A percentile compares a stretch with the other conserved stretches of the same genome.
Evolutionary conservation across 164 flowering plant genomes (phyloP).

Genomic region (Platanus orientalis): DNA sequence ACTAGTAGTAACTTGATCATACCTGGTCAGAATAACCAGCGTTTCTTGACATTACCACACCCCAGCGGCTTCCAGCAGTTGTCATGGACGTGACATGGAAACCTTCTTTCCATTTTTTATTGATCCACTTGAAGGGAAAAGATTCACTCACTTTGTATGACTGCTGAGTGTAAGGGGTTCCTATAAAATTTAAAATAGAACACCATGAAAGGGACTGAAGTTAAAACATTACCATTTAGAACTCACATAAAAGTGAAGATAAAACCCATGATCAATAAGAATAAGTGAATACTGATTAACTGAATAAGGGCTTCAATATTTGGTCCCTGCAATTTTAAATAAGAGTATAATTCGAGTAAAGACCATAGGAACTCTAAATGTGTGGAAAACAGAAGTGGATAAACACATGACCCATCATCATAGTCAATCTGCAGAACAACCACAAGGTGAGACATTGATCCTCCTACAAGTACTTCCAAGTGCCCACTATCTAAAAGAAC

Average conservation of each 20-base stretch:
- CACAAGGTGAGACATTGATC: too few relatives aligned
- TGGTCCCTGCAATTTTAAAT: too few relatives aligned
- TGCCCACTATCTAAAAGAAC: too few relatives aligned
- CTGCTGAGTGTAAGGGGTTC: conserved; percentile 78
- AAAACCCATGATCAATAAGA: not conserved
- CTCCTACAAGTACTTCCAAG: too few relatives aligned
- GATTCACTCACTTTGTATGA: conserved; percentile 87
- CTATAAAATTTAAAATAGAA: conserved; percentile 27
- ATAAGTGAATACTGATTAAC: not conserved
- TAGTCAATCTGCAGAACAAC: too few relatives aligned
- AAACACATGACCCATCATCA: too few relatives aligned
- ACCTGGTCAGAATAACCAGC: conserved; percentile 85
- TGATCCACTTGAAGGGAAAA: conserved; percentile 88
- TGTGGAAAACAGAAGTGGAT: too few relatives aligned
- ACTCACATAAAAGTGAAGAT: not conserved
- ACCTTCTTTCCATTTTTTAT: conserved; percentile 92
- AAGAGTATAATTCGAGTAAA: too few relatives aligned
- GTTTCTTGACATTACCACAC: conserved; percentile 85
- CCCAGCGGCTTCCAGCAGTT: conserved; percentile 85
- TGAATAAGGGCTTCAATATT: not conserved
- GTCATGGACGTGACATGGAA: conserved; percentile 90
- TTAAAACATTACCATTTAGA: conserved; percentile 1
- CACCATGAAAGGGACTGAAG: conserved; percentile 1
- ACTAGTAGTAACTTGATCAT: not conserved
- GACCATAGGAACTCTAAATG: too few relatives aligned